Conservation (phyloP, 331 rosid species). For the Erythrophleum ivorense region DNA sequence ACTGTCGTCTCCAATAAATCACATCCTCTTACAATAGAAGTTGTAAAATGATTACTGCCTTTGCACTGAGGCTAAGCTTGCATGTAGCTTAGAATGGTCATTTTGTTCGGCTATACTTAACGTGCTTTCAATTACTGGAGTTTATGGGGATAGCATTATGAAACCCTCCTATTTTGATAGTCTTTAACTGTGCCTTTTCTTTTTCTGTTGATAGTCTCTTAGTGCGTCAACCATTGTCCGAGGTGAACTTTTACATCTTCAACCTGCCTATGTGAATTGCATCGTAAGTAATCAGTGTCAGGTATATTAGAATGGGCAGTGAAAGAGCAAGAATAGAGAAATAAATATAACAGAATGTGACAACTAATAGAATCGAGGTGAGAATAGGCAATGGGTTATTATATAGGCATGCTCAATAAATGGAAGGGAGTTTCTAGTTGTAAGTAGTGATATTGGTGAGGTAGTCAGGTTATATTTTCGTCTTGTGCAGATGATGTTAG, state of each 20-base stretch:
- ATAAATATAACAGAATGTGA: background rate
- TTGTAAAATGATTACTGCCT: background rate
- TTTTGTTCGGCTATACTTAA: background rate
- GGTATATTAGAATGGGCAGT: background rate
- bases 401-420: background rate
- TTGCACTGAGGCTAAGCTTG: background rate
- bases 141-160: background rate
- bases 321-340: background rate
- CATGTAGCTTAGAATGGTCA: background rate
- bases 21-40: background rate
- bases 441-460: background rate
- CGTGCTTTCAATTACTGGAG: background rate
- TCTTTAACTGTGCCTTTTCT: background rate
- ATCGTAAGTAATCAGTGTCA: background rate
- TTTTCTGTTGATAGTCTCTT: background rate
- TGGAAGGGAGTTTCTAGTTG: slow-evolving; percentile 7
- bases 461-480: background rate
- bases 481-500: slow-evolving; percentile 10
- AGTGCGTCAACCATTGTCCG: background rate
- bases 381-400: background rate
- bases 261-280: background rate
- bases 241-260: background rate
- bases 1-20: background rate
- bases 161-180: background rate
- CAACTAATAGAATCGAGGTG: background rate